Evolutionary conservation across 1,139 yeast species (phyloP).

Genomic region (Petasospora rhodanensis): DNA sequence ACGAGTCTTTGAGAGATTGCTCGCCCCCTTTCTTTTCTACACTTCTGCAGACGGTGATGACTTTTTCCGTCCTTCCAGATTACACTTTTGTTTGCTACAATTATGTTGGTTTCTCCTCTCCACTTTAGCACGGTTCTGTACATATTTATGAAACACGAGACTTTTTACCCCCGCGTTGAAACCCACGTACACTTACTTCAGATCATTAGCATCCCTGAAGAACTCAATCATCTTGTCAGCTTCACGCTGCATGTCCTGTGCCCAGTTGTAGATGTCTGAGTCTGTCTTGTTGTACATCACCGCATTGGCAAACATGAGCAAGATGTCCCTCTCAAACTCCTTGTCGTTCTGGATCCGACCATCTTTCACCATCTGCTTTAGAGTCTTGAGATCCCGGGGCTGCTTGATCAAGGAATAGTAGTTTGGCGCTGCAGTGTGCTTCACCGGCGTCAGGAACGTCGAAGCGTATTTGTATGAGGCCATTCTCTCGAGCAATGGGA

Average conservation of each 20-base stretch:
- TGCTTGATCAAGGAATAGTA: slow-evolving; percentile 56
- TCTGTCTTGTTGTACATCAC: slow-evolving; percentile 73
- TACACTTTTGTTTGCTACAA: not conserved
- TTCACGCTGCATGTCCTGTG: slow-evolving; percentile 64
- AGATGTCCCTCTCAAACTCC: slow-evolving; percentile 63
- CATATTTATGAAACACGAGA: not conserved
- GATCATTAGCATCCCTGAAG: slow-evolving; percentile 32
- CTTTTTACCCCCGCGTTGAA: no score
- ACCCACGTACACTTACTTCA: no score
- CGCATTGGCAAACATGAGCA: slow-evolving; percentile 80
- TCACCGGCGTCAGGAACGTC: slow-evolving; percentile 68
- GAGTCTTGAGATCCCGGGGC: slow-evolving; percentile 66
- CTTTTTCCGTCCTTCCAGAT: not conserved
- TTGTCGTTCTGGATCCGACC: slow-evolving; percentile 44
- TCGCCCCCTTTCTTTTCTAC: no score
- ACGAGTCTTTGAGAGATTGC: no score
- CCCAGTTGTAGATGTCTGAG: slow-evolving; percentile 57
- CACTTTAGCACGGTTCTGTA: no score
- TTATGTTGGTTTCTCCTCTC: no score
- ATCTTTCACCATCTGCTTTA: slow-evolving; percentile 54
- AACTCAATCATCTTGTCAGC: slow-evolving; percentile 46
- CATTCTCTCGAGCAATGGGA: slow-evolving; percentile 58
- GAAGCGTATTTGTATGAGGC: slow-evolving; percentile 72
- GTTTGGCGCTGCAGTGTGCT: slow-evolving; percentile 62
- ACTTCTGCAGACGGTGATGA: no score